Evolutionary conservation across 2,329 filamentous ascomycete species (phyloP).

Genomic region (Colletotrichum siamense): DNA sequence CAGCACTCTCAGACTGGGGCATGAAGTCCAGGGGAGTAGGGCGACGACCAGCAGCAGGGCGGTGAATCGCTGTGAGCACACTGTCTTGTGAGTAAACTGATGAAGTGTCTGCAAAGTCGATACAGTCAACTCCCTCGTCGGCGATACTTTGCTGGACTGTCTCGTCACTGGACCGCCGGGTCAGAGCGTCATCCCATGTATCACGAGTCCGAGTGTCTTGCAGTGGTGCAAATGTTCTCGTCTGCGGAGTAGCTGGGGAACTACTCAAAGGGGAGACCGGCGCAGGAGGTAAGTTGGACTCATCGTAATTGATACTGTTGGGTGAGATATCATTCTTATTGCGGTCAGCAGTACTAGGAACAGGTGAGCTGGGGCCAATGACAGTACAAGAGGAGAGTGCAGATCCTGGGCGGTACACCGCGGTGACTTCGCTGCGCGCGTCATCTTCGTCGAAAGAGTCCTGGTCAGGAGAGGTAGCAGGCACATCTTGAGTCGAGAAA

Average conservation of each 20-base stretch:
- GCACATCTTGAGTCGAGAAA: background rate
- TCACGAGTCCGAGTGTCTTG: background rate
- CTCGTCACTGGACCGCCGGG: background rate
- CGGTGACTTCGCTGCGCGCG: background rate
- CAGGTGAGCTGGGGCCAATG: background rate
- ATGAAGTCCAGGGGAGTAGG: background rate
- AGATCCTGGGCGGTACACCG: background rate
- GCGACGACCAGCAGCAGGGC: background rate
- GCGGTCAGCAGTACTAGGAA: background rate
- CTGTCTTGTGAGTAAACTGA: conserved; percentile 28
- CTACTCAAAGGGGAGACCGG: background rate
- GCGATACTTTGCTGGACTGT: background rate
- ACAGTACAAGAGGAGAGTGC: background rate
- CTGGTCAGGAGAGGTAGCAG: background rate
- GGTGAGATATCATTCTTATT: background rate
- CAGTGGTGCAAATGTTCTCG: background rate
- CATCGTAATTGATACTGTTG: background rate
- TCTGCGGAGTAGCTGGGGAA: conserved; percentile 2
- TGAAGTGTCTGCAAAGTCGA: conserved; percentile 22
- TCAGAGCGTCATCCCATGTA: conserved; percentile 16
- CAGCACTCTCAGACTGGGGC: background rate
- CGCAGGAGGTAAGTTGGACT: background rate
- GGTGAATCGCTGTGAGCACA: conserved; percentile 18
- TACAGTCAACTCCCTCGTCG: background rate
- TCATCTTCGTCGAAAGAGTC: background rate